Evolutionary conservation across 2,329 filamentous ascomycete species (phyloP).

Genomic region (Ceratocystiopsis minuta): DNA sequence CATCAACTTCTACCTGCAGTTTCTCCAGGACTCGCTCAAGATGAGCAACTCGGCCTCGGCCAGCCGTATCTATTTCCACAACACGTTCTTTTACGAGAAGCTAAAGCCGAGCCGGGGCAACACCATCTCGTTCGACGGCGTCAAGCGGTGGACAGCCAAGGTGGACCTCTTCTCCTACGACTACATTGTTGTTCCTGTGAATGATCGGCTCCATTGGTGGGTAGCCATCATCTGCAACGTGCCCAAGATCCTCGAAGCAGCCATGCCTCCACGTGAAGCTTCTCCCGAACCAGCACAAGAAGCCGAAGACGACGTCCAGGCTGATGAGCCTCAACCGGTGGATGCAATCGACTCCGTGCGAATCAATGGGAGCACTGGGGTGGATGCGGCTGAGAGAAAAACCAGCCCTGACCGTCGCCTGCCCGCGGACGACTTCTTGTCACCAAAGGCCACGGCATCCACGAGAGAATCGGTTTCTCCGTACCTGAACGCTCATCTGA

Average conservation of each 20-base stretch:
- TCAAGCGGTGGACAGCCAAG: conserved; percentile 74
- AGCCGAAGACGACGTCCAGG: too few species aligned
- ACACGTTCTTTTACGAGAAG: conserved; percentile 76
- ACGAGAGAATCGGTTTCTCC: too few species aligned
- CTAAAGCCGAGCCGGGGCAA: conserved; percentile 43
- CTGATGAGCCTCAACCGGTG: too few species aligned
- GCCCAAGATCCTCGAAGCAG: conserved; percentile 33
- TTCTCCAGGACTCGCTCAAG: conserved; percentile 44
- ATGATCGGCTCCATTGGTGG: conserved; percentile 81
- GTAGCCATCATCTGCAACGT: conserved; percentile 89
- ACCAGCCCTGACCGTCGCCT: too few species aligned
- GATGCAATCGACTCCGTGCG: too few species aligned
- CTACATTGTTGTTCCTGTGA: conserved; percentile 83
- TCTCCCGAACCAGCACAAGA: background rate
- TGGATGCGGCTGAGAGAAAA: too few species aligned
- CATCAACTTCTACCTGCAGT: conserved; percentile 72
- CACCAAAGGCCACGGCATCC: too few species aligned
- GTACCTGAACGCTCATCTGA: too few species aligned
- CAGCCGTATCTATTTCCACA: conserved; percentile 68
- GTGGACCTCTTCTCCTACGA: conserved; percentile 73
- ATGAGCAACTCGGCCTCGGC: conserved; percentile 34
- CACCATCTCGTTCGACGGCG: conserved; percentile 64
- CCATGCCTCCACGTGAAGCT: background rate
- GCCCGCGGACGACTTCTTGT: too few species aligned
- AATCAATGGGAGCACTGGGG: too few species aligned